These are phyloP conservation scores for Xylaria flabelliformis DNA, from an alignment of 495 filamentous ascomycete species.

Conservation along the genomic window DNA sequence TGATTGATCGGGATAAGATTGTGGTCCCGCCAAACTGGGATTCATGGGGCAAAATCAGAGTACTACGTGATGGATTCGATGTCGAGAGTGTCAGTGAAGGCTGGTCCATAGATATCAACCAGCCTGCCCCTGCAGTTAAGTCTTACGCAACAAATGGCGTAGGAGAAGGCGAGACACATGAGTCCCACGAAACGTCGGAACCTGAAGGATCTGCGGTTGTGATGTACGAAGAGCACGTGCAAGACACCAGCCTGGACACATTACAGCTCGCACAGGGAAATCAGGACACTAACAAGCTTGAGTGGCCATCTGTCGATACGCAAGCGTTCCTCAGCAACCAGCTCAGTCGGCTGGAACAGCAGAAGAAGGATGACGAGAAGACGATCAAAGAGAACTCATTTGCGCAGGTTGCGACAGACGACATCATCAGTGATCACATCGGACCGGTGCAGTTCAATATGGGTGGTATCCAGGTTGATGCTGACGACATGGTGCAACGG, in stretches of 20 bases:
- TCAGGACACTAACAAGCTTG: conserved; percentile 59
- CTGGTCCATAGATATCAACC: conserved; percentile 83
- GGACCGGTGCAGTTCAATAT: conserved; percentile 97
- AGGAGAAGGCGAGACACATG: conserved; percentile 24
- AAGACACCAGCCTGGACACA: conserved; percentile 69
- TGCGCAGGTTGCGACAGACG: conserved; percentile 52
- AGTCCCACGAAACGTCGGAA: conserved; percentile 30
- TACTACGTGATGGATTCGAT: conserved; percentile 92
- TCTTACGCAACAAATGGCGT: conserved; percentile 35
- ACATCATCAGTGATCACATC: conserved; percentile 83
- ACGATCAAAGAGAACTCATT: conserved; percentile 58
- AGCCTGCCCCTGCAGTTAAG: conserved; percentile 45
- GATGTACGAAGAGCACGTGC: conserved; percentile 80
- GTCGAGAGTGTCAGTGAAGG: conserved; percentile 83
- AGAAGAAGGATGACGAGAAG: conserved; percentile 68
- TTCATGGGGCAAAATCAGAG: conserved; percentile 96
- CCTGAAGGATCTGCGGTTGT: conserved; percentile 65
- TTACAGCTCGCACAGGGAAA: conserved; percentile 58
- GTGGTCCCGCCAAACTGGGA: conserved; percentile 97
- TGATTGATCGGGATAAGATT: conserved; percentile 94
- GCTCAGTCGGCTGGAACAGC: conserved; percentile 72
- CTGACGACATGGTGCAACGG: conserved; percentile 90
- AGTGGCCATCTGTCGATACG: conserved; percentile 76
- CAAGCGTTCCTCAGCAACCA: conserved; percentile 81
- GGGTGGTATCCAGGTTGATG: conserved; percentile 95